Conservation (phyloP, 345 rosid species). For the Dipteronia sinensis region DNA sequence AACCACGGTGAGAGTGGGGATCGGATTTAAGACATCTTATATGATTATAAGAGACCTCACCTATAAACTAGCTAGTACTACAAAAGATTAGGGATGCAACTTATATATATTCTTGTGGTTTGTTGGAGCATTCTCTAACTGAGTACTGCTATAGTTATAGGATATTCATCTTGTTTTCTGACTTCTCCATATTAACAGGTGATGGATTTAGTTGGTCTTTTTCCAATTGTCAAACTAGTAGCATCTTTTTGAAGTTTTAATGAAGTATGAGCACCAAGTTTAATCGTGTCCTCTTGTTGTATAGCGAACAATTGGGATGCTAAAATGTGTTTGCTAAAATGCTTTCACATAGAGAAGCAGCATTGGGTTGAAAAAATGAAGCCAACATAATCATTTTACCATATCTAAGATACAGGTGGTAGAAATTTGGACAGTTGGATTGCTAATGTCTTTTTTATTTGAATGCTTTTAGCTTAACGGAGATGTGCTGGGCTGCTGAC, state of each 20-base stretch:
- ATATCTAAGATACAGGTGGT: background rate
- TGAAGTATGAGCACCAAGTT: background rate
- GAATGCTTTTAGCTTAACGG: conserved; percentile 58
- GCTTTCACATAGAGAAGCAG: background rate
- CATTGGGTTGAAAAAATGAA: background rate
- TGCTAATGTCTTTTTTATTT: conserved; percentile 24
- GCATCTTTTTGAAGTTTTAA: background rate
- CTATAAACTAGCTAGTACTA: background rate
- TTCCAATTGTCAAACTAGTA: background rate
- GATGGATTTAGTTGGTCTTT: background rate
- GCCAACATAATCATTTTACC: background rate
- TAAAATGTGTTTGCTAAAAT: background rate
- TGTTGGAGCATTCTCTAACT: background rate
- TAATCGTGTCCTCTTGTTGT: background rate
- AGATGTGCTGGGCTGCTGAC: conserved; percentile 83
- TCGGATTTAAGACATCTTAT: background rate
- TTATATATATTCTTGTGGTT: background rate
- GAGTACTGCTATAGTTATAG: background rate
- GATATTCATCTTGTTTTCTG: background rate
- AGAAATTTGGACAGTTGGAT: background rate
- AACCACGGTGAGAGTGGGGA: background rate
- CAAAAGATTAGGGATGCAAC: background rate
- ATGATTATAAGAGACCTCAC: background rate
- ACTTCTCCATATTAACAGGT: background rate
- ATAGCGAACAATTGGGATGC: background rate